A percentile compares a stretch with the other conserved stretches of the same genome.
Conservation (phyloP, 176 grass and related monocot species). For the Oropetium thomaeum region DNA sequence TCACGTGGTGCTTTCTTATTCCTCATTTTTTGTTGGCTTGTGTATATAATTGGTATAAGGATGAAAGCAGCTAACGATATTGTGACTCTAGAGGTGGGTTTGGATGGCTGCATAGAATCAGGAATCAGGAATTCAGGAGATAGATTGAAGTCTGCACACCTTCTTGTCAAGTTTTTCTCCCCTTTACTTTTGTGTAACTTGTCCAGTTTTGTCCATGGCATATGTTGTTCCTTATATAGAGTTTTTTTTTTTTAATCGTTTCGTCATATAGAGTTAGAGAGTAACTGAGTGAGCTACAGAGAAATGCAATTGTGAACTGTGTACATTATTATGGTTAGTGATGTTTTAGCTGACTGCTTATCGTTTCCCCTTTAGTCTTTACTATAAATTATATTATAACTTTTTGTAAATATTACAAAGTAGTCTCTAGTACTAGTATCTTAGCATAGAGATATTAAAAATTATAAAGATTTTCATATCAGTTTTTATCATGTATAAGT, state of each 20-base stretch:
- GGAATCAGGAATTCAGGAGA: background rate
- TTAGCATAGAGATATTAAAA: no score
- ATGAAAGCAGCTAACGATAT: background rate
- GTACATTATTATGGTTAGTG: constrained; percentile 4
- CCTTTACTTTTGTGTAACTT: background rate
- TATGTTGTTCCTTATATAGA: constrained; percentile 17
- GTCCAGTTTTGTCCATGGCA: constrained; percentile 23
- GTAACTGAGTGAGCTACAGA: background rate
- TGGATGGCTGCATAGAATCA: background rate
- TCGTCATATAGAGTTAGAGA: no score
- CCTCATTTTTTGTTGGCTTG: background rate
- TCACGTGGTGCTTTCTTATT: background rate
- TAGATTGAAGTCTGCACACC: constrained; percentile 2
- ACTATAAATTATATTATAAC: no score
- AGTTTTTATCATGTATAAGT: no score
- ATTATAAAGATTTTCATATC: no score
- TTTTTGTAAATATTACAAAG: no score
- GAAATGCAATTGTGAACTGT: background rate
- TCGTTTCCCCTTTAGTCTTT: no score
- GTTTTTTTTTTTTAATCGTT: no score
- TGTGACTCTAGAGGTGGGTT: background rate
- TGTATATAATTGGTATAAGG: constrained; percentile 28
- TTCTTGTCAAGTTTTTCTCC: constrained; percentile 1
- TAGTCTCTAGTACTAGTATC: no score
- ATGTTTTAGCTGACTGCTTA: background rate